Percentiles rank a stretch among this genome's conserved stretches.
These are phyloP conservation scores for Mycena pura DNA, from an alignment of 768 basidiomycete genomes.

Conservation along the genomic window DNA sequence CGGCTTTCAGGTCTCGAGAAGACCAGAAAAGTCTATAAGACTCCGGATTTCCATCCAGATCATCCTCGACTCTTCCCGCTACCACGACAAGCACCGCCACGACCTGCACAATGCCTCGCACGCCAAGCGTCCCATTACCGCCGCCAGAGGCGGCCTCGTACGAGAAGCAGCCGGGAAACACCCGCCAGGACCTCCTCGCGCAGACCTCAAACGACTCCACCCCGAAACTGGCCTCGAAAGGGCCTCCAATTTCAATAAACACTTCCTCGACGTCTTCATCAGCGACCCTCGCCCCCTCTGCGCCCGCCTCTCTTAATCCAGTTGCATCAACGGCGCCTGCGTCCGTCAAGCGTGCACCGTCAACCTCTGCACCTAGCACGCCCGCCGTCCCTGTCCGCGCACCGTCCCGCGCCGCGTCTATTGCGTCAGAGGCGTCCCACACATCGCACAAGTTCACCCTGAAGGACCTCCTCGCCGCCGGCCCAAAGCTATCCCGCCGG, in stretches of 20 bases:
- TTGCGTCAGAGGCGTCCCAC: slow-evolving; percentile 55
- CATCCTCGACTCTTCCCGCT: no score
- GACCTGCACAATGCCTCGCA: background rate
- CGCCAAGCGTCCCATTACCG: slow-evolving; percentile 21
- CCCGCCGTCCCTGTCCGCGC: background rate
- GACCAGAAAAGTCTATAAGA: no score
- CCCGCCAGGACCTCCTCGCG: slow-evolving; percentile 19
- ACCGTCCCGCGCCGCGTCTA: slow-evolving; percentile 39
- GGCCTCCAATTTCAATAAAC: no score
- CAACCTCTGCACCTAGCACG: slow-evolving; percentile 8
- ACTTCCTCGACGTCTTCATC: no score
- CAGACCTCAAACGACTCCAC: background rate
- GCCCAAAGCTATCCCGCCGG: slow-evolving; percentile 78
- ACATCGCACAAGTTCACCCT: slow-evolving; percentile 79
- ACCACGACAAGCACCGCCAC: background rate
- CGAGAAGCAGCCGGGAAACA: slow-evolving; percentile 25
- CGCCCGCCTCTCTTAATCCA: background rate
- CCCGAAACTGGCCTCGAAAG: background rate
- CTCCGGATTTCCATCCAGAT: no score
- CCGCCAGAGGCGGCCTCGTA: slow-evolving; percentile 17
- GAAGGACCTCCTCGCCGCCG: slow-evolving; percentile 76
- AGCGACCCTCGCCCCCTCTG: background rate
- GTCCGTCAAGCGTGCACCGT: background rate
- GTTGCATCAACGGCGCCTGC: background rate
- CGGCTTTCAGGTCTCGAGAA: no score